phyloP scores from a whole-genome alignment of 495 filamentous ascomycete genomes.

The Penicillium tannophilum region DNA sequence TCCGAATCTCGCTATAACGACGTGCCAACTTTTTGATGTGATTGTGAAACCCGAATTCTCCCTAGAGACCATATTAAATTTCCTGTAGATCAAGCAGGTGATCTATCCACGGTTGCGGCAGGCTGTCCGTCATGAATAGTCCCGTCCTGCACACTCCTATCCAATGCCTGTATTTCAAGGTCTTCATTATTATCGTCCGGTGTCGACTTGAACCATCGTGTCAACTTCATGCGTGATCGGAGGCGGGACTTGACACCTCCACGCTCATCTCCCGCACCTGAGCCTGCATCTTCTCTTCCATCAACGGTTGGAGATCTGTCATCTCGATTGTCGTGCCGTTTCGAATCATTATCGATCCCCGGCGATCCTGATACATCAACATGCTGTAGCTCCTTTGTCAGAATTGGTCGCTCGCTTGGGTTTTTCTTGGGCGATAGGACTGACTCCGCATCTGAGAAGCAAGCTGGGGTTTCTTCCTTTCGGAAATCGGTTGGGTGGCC shows the following conservation, averaged over 20 bases:
- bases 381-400: slow-evolving; percentile 41
- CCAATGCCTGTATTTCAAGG: slow-evolving; percentile 8
- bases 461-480: slow-evolving; percentile 46
- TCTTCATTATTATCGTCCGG: slow-evolving; percentile 1
- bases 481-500: slow-evolving; percentile 49
- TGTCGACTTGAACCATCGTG: slow-evolving; percentile 19
- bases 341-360: slow-evolving; percentile 34
- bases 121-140: background rate
- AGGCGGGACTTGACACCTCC: slow-evolving; percentile 24
- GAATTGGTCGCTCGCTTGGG: slow-evolving; percentile 24
- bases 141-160: background rate
- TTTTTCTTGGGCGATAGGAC: slow-evolving; percentile 29
- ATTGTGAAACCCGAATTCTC: slow-evolving; percentile 16
- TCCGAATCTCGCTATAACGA: slow-evolving; percentile 42
- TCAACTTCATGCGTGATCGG: slow-evolving; percentile 24
- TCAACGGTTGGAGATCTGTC: slow-evolving; percentile 31
- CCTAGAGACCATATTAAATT: slow-evolving; percentile 1
- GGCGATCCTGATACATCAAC: slow-evolving; percentile 41
- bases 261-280: slow-evolving; percentile 39
- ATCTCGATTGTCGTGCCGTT: slow-evolving; percentile 30
- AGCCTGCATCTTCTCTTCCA: slow-evolving; percentile 35
- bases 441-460: slow-evolving; percentile 49
- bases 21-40: slow-evolving; percentile 50
- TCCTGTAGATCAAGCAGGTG: slow-evolving; percentile 1
- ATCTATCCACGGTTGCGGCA: background rate